Conservation (phyloP, 805 yeast species). For the Candida corydali region DNA sequence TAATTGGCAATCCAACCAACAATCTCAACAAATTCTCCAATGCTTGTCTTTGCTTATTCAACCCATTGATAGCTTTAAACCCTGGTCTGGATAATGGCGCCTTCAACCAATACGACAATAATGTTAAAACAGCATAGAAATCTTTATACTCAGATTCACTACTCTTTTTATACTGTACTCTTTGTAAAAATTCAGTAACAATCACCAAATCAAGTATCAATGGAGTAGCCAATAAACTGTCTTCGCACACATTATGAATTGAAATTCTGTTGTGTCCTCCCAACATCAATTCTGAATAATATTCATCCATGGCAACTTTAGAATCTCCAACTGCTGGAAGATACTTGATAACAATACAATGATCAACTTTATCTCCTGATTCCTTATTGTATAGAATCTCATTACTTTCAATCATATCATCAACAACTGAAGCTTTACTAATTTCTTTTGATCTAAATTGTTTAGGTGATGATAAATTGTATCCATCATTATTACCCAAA, state of each 20-base stretch:
- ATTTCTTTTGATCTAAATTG: constrained; percentile 96
- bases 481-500: constrained; percentile 95
- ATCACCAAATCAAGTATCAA: constrained; percentile 87
- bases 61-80: constrained; percentile 83
- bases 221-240: constrained; percentile 91
- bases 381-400: constrained; percentile 78
- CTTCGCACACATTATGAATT: constrained; percentile 95
- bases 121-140: constrained; percentile 81
- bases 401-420: constrained; percentile 88
- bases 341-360: constrained; percentile 92
- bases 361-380: constrained; percentile 76
- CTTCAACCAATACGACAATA: constrained; percentile 92
- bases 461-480: constrained; percentile 82
- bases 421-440: constrained; percentile 88
- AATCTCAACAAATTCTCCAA: constrained; percentile 87
- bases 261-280: constrained; percentile 96
- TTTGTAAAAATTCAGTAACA: constrained; percentile 83
- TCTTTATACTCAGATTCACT: constrained; percentile 50
- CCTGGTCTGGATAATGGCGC: constrained; percentile 95
- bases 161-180: constrained; percentile 72
- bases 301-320: constrained; percentile 98
- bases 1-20: constrained; percentile 83
- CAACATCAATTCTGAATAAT: constrained; percentile 92
- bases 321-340: constrained; percentile 93
- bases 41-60: constrained; percentile 92